phyloP scores from a whole-genome alignment of 768 basidiomycete genomes.

The Mrakia hoshinonis region DNA sequence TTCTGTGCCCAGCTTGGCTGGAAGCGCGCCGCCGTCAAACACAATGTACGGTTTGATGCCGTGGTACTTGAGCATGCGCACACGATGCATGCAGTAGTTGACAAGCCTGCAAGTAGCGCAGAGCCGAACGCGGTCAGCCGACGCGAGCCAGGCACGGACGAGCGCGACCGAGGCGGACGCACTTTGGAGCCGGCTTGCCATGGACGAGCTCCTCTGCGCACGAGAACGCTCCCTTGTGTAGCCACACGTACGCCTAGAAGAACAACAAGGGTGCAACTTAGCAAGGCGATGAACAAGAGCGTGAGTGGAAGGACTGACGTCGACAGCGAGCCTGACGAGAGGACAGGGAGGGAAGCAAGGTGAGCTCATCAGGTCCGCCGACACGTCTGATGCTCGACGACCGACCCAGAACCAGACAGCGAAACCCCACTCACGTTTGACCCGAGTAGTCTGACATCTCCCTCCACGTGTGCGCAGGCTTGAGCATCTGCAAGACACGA shows the following conservation, averaged over 20 bases:
- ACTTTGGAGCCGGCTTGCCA: constrained; percentile 76
- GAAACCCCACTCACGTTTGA: constrained; percentile 51
- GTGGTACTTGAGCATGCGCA: constrained; percentile 74
- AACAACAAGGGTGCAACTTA: neutral
- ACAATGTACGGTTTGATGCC: constrained; percentile 83
- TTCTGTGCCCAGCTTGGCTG: constrained; percentile 88
- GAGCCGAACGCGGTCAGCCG: neutral
- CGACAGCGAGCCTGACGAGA: constrained; percentile 60
- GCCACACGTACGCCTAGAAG: constrained; percentile 57
- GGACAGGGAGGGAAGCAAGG: neutral
- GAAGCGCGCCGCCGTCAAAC: constrained; percentile 91
- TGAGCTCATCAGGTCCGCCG: constrained; percentile 27
- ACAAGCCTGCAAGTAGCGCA: constrained; percentile 60
- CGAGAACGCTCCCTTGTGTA: constrained; percentile 63
- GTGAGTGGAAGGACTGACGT: constrained; percentile 49
- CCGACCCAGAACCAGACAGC: neutral
- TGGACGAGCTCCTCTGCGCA: constrained; percentile 86
- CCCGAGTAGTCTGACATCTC: constrained; percentile 75
- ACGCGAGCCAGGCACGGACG: neutral
- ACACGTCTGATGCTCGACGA: neutral
- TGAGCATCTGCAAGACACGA: constrained; percentile 53
- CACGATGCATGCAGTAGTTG: constrained; percentile 87
- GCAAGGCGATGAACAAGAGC: neutral
- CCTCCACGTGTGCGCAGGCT: constrained; percentile 70
- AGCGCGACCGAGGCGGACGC: constrained; percentile 36